Evolutionary conservation across 2,329 filamentous ascomycete genomes (phyloP), one percentile per base, ranked within the genome.

Genomic region (Claviceps sp.): DNA sequence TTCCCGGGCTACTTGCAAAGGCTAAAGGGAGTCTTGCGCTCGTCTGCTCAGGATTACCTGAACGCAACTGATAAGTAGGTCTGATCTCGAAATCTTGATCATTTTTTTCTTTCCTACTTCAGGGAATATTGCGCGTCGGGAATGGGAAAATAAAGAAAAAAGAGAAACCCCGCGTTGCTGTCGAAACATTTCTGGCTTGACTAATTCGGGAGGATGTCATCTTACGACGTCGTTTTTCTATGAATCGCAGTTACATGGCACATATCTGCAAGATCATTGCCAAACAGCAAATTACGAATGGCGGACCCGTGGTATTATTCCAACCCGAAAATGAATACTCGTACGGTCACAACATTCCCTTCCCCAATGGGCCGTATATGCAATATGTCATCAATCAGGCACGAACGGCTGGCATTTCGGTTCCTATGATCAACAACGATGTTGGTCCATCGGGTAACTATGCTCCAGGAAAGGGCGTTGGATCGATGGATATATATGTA

Each of bases 311-410:
- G 7, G 87, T 94, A 54, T 68, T 91, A 1, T 76, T 85, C 43
- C 88, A 94, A 63, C 83, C 85, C 0, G 88, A 94, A 63, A 94
- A 93, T 55, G 88, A 93, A 63, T 90, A 91, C 61, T 81, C 77
- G 1, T 66, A 70, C 17, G 72, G 71, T 1, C 66, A 68, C 4
- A 68, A 68, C 2, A 68, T 76, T 3, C 64, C 67, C 0, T 86
- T 84, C 56, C 83, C 83, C 0, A 80, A 88, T 58, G 72, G 75
- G 0, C 71, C 75, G 0, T 93, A 90, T 62, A 80, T 90, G 65
- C 73, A 80, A 51, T 82, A 84, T 56, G 79, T 90, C 5, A 77
- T 83, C 45, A 73, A 88, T 36, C 83, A 88, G 60, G 78, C 79
- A 20, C 73, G 79, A 11, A 71, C 81, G 43, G 81, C 81, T 0